Conservation (phyloP, 345 rosid species). For the Eutrema japonicum region DNA sequence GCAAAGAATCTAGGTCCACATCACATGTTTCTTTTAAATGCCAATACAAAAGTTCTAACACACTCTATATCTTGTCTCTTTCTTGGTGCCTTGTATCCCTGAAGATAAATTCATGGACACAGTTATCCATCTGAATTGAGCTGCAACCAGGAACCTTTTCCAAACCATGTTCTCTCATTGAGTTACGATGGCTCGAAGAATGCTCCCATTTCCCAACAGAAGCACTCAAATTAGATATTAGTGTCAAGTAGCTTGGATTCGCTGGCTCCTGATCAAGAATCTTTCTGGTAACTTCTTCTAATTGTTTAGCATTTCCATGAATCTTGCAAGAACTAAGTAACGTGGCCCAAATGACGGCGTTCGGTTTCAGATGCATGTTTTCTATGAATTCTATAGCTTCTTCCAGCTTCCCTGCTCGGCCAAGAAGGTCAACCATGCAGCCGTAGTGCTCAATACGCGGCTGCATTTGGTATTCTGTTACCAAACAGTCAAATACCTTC, state of each 20-base stretch:
- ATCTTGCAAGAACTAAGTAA: conserved; percentile 43
- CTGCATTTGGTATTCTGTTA: background rate
- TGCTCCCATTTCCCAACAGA: conserved; percentile 39
- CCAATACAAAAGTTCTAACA: conserved; percentile 30
- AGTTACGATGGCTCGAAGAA: conserved; percentile 28
- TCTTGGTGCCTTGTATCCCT: conserved; percentile 33
- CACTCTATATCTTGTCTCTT: conserved; percentile 38
- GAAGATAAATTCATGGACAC: conserved; percentile 37
- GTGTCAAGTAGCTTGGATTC: conserved; percentile 39
- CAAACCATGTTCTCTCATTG: conserved; percentile 31
- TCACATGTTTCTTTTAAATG: conserved; percentile 25
- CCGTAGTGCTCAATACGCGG: conserved; percentile 51
- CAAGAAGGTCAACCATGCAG: conserved; percentile 50
- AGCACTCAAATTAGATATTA: conserved; percentile 43
- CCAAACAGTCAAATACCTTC: no score
- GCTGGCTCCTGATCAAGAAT: conserved; percentile 38
- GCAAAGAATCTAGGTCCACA: conserved; percentile 23
- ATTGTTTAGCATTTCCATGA: conserved; percentile 38
- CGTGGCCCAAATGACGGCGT: conserved; percentile 43
- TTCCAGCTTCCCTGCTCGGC: conserved; percentile 43
- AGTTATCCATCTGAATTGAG: conserved; percentile 40
- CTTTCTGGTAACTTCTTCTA: conserved; percentile 25
- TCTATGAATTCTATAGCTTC: conserved; percentile 45
- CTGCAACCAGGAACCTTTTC: conserved; percentile 49
- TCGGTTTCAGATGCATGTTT: conserved; percentile 51